A percentile compares a stretch with the other conserved stretches of the same genome.
Evolutionary conservation across 2,329 filamentous ascomycete species (phyloP).

Genomic region (Diaporthe batatas): DNA sequence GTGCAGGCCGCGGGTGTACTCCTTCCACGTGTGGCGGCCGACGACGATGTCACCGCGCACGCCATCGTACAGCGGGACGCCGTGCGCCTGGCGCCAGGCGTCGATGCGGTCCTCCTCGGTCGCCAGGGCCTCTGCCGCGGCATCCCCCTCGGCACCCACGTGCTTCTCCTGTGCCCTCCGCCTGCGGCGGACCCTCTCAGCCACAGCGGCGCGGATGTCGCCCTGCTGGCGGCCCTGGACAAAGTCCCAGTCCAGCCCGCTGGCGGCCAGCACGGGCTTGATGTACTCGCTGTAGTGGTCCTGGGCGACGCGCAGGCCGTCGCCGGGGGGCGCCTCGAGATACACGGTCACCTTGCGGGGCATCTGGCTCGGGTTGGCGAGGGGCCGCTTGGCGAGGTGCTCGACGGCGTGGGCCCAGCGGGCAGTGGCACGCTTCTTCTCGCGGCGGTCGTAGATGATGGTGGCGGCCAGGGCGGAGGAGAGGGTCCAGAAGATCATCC

Average conservation of each 20-base stretch:
- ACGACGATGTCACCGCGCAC: conserved; percentile 88
- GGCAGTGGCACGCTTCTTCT: conserved; percentile 86
- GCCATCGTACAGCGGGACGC: conserved; percentile 79
- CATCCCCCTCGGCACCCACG: conserved; percentile 48
- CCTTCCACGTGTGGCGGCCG: conserved; percentile 95
- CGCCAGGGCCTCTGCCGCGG: conserved; percentile 61
- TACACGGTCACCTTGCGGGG: conserved; percentile 89
- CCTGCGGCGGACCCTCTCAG: conserved; percentile 84
- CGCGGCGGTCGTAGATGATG: conserved; percentile 90
- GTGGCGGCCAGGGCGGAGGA: conserved; percentile 83
- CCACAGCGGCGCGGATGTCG: conserved; percentile 89
- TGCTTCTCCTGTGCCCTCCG: conserved; percentile 69
- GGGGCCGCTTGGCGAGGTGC: conserved; percentile 82
- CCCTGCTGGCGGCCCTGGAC: conserved; percentile 92
- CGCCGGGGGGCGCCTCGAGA: conserved; percentile 86
- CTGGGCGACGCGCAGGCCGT: conserved; percentile 85
- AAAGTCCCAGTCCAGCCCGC: conserved; percentile 95
- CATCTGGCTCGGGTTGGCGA: conserved; percentile 74
- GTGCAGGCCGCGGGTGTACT: conserved; percentile 92
- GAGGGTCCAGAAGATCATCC: conserved; percentile 93
- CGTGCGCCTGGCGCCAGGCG: conserved; percentile 73
- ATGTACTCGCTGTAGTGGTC: conserved; percentile 97
- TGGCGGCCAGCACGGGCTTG: conserved; percentile 90
- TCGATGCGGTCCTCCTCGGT: conserved; percentile 73
- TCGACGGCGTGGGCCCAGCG: conserved; percentile 91